These are phyloP conservation scores for Leishmania tropica DNA, from an alignment of 208 protist species.

Conservation along the genomic window DNA sequence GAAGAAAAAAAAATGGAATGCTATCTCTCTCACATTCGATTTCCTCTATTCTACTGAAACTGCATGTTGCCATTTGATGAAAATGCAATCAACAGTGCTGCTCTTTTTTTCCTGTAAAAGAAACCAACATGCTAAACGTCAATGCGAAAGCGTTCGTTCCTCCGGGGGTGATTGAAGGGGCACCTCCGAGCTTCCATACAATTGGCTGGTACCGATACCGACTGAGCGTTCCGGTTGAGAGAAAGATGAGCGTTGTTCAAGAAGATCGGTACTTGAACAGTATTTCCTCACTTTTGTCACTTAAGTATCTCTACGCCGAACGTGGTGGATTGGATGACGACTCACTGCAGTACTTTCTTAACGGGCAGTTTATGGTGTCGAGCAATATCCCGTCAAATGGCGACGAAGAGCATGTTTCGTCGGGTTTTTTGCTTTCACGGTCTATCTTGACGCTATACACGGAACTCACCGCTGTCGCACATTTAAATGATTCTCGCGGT, in stretches of 20 bases:
- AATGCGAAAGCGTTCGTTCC: constrained; percentile 86
- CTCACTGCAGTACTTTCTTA: constrained; percentile 54
- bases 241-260: constrained; percentile 32
- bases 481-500: constrained; percentile 57
- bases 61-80: neutral
- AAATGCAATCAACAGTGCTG: neutral
- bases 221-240: constrained; percentile 39
- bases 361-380: constrained; percentile 45
- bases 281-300: constrained; percentile 53
- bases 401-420: constrained; percentile 26
- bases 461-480: constrained; percentile 34
- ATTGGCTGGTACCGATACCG: constrained; percentile 66
- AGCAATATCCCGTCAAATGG: constrained; percentile 33
- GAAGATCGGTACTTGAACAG: constrained; percentile 40
- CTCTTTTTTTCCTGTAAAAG: neutral
- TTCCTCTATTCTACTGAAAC: neutral
- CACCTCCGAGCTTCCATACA: constrained; percentile 19
- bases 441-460: constrained; percentile 56
- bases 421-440: constrained; percentile 74
- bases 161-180: constrained; percentile 31
- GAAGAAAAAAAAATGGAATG: neutral
- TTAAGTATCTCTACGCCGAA: constrained; percentile 52
- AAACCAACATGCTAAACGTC: constrained; percentile 61
- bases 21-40: neutral
- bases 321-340: constrained; percentile 55